Evolutionary conservation across 2,329 filamentous ascomycete species (phyloP).

Genomic region (Dendrostoma leiphaemia): DNA sequence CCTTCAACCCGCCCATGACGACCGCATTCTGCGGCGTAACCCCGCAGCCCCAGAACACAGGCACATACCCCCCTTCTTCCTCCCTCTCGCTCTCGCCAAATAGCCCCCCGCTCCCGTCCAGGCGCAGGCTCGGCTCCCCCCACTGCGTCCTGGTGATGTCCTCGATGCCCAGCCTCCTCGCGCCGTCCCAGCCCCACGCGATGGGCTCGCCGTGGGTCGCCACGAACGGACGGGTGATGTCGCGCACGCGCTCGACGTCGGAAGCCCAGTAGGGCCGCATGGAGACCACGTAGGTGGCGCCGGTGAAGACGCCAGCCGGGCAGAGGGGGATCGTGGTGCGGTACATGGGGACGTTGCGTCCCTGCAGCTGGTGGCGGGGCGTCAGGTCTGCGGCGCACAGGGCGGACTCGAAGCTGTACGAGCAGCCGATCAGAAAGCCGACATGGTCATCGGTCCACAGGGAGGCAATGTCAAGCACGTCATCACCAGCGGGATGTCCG

Average conservation of each 20-base stretch:
- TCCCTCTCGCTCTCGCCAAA: constrained; percentile 32
- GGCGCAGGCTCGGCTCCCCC: constrained; percentile 47
- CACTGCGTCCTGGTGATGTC: constrained; percentile 54
- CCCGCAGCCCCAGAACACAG: constrained; percentile 63
- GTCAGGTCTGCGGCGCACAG: constrained; percentile 47
- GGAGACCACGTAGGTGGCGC: constrained; percentile 56
- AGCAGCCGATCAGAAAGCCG: constrained; percentile 63
- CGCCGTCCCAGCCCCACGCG: constrained; percentile 62
- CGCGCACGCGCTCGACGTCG: constrained; percentile 51
- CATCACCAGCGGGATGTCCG: constrained; percentile 36
- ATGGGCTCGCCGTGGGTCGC: constrained; percentile 63
- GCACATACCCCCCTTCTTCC: constrained; percentile 42
- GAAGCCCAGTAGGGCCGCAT: constrained; percentile 56
- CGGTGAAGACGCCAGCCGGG: constrained; percentile 57
- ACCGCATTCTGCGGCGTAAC: constrained; percentile 66
- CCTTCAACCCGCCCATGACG: constrained; percentile 51
- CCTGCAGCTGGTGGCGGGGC: constrained; percentile 47
- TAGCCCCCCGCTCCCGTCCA: constrained; percentile 36
- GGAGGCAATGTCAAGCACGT: constrained; percentile 40
- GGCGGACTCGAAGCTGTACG: constrained; percentile 61
- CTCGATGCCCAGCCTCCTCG: constrained; percentile 49
- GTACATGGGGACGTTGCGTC: constrained; percentile 61
- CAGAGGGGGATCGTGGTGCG: constrained; percentile 53
- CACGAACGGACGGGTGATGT: constrained; percentile 52
- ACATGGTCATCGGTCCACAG: constrained; percentile 59